Conservation (phyloP, 2,329 filamentous ascomycete species). For the Tolypocladium tropicale region DNA sequence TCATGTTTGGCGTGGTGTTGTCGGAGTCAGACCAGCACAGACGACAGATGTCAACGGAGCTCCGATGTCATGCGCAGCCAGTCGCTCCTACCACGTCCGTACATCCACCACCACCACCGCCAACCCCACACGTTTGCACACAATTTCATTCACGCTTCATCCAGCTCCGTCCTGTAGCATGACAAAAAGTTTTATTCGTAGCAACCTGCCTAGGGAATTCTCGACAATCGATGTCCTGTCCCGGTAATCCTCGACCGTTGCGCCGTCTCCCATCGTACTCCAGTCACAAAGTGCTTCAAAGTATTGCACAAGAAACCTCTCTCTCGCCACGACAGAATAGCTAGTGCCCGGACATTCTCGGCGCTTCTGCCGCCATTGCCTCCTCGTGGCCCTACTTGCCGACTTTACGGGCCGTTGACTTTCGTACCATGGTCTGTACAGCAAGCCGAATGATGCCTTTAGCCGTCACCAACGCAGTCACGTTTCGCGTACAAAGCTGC, state of each 20-base stretch:
- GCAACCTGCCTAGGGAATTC: constrained; percentile 9
- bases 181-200: constrained; percentile 6
- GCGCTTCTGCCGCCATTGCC: background rate
- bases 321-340: background rate
- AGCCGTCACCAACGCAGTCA: background rate
- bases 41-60: background rate
- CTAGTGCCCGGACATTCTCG: background rate
- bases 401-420: background rate
- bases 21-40: background rate
- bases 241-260: constrained; percentile 1
- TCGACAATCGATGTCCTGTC: constrained; percentile 1
- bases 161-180: background rate
- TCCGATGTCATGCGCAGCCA: background rate
- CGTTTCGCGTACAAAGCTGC: background rate
- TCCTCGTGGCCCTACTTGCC: background rate
- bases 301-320: background rate
- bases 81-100: background rate
- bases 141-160: background rate
- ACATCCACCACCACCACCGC: background rate
- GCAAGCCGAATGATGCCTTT: background rate
- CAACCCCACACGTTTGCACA: background rate
- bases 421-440: background rate
- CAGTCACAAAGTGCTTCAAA: background rate
- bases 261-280: constrained; percentile 4
- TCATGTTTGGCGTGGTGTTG: background rate